Base-by-base conservation (phyloP, 805 yeast species). In the Ogataea chonburiensis region DNA sequence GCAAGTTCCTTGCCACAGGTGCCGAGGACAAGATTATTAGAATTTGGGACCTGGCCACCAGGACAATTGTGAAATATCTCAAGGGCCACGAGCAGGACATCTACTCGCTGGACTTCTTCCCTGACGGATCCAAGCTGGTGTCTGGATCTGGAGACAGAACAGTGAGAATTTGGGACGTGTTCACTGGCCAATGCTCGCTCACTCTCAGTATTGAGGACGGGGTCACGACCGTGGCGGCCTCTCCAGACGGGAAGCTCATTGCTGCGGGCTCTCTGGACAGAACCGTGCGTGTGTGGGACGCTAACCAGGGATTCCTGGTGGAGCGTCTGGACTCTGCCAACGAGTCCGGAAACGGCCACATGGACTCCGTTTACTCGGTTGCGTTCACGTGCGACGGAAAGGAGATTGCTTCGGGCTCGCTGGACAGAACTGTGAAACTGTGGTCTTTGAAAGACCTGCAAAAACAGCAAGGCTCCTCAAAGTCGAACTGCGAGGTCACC, bases 41-140 rank as follows among this genome's bases (percentile, higher is more conserved):
- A 61, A 89, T 91, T 54, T 91, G 98, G 98, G 96, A 91, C 61
- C 77, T 91, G 58, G 74, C 85, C 34, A 79, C 91, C 18, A 75
- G 84, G 62, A 79, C 89, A 55, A 85, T 89, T 54, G 85, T 88
- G 48, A 83, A 85, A 65, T 82, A 86, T 50, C 71, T 91, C 59
- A 74, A 81, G 46, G 98, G 98, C 34, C 98, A 91, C 60, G 97
- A 89, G 63, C 98, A 93, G 69, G 98, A 91, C 66, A 89, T 91
- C 50, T 93, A 91, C 66, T 89, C 97, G 9, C 72, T 91, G 50
- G 97, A 87, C 65, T 93, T 86, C 63, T 86, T 91, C 75, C 91
- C 95, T 31, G 88, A 86, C 53, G 98, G 98, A 34, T 77, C 88
- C 49, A 84, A 88, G 60, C 75, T 91, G 52, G 96, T 91, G 18